Evolutionary conservation across 192 early-diverging fungal species (phyloP), one percentile per base, ranked within the genome.

Genomic region (Neocallimastix lanati): DNA sequence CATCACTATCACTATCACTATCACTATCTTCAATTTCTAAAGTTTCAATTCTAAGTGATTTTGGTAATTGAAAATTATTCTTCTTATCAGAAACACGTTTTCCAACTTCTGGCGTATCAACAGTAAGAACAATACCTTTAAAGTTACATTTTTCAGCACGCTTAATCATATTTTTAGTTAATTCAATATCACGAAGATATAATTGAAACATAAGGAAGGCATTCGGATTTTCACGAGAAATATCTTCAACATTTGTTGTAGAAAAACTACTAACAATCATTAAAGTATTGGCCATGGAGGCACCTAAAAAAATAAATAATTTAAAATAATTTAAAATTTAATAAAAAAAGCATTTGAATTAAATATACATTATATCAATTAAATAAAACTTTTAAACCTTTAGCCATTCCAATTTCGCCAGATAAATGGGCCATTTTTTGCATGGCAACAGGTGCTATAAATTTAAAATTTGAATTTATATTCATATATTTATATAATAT

Each of bases 371-470:
- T 38, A 15, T 38, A 12, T 38, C 15, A 12, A 15, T 38, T 38
- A 15, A 9, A 4, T 14, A 38, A 38, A 14, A 14, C 13, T 38
- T 38, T 38, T 12, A 14, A 4, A 50, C 50, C 50, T 21, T 67
- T 67, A 11, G 50, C 50, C 50, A 67, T 67, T 67, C 50, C 50
- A 67, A n/a, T 67, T 67, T 67, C 50, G n/a, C 50, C 50, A 9
- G 50, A 67, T 29, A 88, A 81, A 76, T 92, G 88, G 12, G 90
- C 91, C n/a, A 93, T 85, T 78, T 88, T 86, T 78, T 92, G 92
- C 83, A 96, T 84, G 5, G 95, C 95, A 28, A 93, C 91, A 18
- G 93, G 93, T 0, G 93, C 86, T 35, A 95, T 89, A 0, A 67
- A n/a, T n/a, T n/a, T n/a, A n/a, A n/a, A n/a, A n/a, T n/a, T n/a